phyloP scores from a whole-genome alignment of 768 basidiomycete genomes.

The Tulasnella sp. region DNA sequence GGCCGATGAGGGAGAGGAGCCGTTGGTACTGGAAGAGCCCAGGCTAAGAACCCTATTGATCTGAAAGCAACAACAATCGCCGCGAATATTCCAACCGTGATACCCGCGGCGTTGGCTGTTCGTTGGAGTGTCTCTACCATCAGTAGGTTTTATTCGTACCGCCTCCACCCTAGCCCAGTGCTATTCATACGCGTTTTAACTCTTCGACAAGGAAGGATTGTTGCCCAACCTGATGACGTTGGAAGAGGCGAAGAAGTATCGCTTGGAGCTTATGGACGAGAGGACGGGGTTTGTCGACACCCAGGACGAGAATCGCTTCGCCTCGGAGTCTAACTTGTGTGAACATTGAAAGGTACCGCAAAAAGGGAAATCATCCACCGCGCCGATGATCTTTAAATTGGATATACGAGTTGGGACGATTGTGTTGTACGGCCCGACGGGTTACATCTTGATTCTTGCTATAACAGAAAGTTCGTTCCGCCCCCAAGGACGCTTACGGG shows the following conservation, averaged over 20 bases:
- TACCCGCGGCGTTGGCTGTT: constrained; percentile 75
- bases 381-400: too few species aligned
- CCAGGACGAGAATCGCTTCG: background rate
- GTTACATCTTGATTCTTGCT: too few species aligned
- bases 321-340: constrained; percentile 9
- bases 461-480: too few species aligned
- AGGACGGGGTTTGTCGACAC: background rate
- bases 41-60: constrained; percentile 92
- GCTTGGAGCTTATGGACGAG: constrained; percentile 17
- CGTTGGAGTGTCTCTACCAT: constrained; percentile 95
- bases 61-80: constrained; percentile 79
- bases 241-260: constrained; percentile 18
- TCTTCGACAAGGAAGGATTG: constrained; percentile 91
- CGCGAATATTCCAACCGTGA: constrained; percentile 97
- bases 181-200: too few species aligned
- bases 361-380: too few species aligned
- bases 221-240: background rate
- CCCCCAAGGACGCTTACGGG: too few species aligned
- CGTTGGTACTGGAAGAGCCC: constrained; percentile 67
- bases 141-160: constrained; percentile 53
- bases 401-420: too few species aligned
- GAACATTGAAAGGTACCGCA: constrained; percentile 3
- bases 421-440: too few species aligned
- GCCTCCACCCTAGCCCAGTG: too few species aligned
- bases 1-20: constrained; percentile 65